Evolutionary conservation across 176 grass and related monocot species (phyloP).

Genomic region (Aegilops tauschii): DNA sequence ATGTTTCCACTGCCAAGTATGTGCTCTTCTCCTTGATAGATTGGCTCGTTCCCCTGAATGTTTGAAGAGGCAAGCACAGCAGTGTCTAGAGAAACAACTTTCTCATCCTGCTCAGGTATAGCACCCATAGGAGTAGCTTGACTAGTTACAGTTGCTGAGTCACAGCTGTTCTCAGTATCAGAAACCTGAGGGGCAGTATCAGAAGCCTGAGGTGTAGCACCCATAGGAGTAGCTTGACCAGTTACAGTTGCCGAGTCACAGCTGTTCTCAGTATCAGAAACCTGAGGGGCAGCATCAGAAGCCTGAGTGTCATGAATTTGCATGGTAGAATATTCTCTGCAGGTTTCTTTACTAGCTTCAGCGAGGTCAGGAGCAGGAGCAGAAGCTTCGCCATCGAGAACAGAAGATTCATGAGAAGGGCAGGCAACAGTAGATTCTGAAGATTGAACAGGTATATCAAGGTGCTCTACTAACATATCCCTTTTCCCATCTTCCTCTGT

Average conservation of each 20-base stretch:
- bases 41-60: slow-evolving; percentile 61
- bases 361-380: slow-evolving; percentile 16
- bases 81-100: slow-evolving; percentile 41
- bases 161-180: slow-evolving; percentile 29
- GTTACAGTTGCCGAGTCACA: slow-evolving; percentile 13
- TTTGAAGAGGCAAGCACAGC: slow-evolving; percentile 33
- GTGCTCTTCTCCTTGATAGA: slow-evolving; percentile 96
- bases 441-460: slow-evolving; percentile 29
- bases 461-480: slow-evolving; percentile 17
- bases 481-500: slow-evolving; percentile 24
- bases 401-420: slow-evolving; percentile 38
- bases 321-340: slow-evolving; percentile 7
- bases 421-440: slow-evolving; percentile 32
- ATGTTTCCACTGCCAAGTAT: slow-evolving; percentile 47
- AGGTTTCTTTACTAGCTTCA: slow-evolving; percentile 42
- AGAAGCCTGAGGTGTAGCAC: slow-evolving; percentile 27
- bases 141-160: slow-evolving; percentile 16
- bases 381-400: slow-evolving; percentile 27
- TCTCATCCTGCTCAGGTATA: slow-evolving; percentile 37
- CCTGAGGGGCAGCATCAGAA: slow-evolving; percentile 21
- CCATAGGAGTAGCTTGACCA: slow-evolving; percentile 31
- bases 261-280: slow-evolving; percentile 23
- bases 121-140: slow-evolving; percentile 32
- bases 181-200: slow-evolving; percentile 18
- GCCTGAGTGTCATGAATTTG: slow-evolving; percentile 29